Conservation (phyloP, 2,329 filamentous ascomycete genomes). For the Fusarium sp. region DNA sequence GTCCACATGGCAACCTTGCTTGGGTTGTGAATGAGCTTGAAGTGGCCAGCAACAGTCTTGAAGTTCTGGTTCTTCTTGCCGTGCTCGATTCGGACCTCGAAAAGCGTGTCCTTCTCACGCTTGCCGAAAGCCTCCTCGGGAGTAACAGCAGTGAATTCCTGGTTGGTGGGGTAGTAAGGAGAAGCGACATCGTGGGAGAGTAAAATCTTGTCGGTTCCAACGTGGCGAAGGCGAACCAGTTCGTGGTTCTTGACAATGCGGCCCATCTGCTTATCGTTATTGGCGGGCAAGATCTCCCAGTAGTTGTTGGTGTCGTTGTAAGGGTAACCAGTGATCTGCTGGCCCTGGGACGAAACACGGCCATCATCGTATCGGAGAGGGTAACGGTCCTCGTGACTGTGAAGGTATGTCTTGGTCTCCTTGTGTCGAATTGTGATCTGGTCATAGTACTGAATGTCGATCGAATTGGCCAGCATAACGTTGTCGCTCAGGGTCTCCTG, state of each 20-base stretch:
- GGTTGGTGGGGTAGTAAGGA: conserved; percentile 95
- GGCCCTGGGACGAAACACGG: conserved; percentile 94
- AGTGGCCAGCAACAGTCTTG: conserved; percentile 89
- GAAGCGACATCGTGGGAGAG: conserved; percentile 97
- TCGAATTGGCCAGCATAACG: conserved; percentile 84
- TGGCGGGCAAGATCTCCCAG: conserved; percentile 87
- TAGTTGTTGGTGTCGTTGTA: conserved; percentile 99
- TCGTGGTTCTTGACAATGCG: conserved; percentile 84
- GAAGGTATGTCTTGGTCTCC: conserved; percentile 95
- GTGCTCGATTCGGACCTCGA: conserved; percentile 90
- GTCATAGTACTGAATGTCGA: conserved; percentile 91
- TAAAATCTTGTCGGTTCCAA: conserved; percentile 85
- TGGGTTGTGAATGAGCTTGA: conserved; percentile 94
- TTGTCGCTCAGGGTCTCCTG: conserved; percentile 98
- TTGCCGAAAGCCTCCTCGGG: conserved; percentile 76
- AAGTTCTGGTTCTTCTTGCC: conserved; percentile 85
- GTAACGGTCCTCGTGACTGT: conserved; percentile 90
- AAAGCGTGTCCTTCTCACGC: conserved; percentile 88
- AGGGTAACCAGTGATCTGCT: conserved; percentile 97
- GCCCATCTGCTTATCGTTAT: conserved; percentile 66
- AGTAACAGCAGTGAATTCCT: conserved; percentile 91
- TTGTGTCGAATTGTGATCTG: conserved; percentile 90
- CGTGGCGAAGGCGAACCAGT: conserved; percentile 83
- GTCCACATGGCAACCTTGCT: conserved; percentile 99
- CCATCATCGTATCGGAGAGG: conserved; percentile 97